Evolutionary conservation across 1,139 yeast genomes (phyloP).

Genomic region (Arxiozyma heterogenica): DNA sequence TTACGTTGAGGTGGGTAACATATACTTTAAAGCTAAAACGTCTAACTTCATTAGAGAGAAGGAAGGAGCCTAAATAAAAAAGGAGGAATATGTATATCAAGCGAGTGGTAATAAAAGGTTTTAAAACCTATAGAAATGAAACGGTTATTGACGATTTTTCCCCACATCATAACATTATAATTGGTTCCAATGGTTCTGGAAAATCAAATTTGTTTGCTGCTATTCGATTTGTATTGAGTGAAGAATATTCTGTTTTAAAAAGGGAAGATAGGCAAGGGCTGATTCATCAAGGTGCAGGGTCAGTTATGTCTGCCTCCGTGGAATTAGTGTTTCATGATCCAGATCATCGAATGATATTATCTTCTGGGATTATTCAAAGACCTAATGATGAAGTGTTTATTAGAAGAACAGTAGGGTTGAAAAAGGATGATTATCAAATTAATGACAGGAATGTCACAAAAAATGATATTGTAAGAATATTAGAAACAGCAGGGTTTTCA

Average conservation of each 20-base stretch:
- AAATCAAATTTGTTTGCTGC: slow-evolving; percentile 96
- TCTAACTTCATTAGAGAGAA: too few relatives aligned
- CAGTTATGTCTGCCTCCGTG: slow-evolving; percentile 88
- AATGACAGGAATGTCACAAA: slow-evolving; percentile 74
- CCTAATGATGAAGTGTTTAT: slow-evolving; percentile 61
- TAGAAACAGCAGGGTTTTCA: slow-evolving; percentile 91
- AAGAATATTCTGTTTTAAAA: slow-evolving; percentile 81
- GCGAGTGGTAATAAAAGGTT: slow-evolving; percentile 75
- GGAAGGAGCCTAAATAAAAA: too few relatives aligned
- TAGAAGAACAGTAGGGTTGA: slow-evolving; percentile 82
- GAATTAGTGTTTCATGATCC: slow-evolving; percentile 79
- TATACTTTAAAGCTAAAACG: too few relatives aligned
- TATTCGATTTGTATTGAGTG: slow-evolving; percentile 82
- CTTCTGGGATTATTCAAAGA: slow-evolving; percentile 27
- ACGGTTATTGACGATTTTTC: slow-evolving; percentile 70
- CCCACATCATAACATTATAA: slow-evolving; percentile 79
- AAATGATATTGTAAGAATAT: slow-evolving; percentile 69
- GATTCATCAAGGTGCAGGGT: slow-evolving; percentile 73
- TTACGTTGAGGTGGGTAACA: too few relatives aligned
- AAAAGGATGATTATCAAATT: slow-evolving; percentile 78
- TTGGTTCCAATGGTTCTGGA: slow-evolving; percentile 95
- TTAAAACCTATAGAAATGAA: slow-evolving; percentile 84
- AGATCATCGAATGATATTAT: slow-evolving; percentile 64
- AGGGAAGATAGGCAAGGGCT: slow-evolving; percentile 83
- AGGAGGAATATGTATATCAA: slow-evolving; percentile 31